A percentile compares a stretch with the other conserved stretches of the same genome.
phyloP scores from a whole-genome alignment of 1,284 basidiomycete genomes.

The Tilletia setariae region DNA sequence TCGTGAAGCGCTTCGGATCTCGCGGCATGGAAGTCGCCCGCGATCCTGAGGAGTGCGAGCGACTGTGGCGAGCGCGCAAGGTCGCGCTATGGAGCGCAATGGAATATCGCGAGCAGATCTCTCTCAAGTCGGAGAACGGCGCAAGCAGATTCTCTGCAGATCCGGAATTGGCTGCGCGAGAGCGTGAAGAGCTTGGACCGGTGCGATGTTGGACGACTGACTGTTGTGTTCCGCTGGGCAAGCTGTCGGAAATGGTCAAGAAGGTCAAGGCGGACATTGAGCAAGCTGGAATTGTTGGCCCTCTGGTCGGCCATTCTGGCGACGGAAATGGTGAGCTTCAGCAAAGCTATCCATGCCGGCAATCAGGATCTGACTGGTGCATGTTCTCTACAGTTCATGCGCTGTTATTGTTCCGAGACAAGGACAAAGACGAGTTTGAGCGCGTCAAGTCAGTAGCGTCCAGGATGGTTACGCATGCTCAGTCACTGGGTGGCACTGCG shows the following conservation, averaged over 20 bases:
- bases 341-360: not conserved
- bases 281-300: not conserved
- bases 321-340: constrained; percentile 63
- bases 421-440: constrained; percentile 30
- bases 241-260: constrained; percentile 12
- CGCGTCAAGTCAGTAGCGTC: constrained; percentile 57
- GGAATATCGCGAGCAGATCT: not conserved
- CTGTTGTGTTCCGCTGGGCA: not conserved
- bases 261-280: constrained; percentile 3
- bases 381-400: constrained; percentile 13
- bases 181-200: constrained; percentile 10
- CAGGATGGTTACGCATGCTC: constrained; percentile 58
- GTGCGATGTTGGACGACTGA: constrained; percentile 14
- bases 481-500: constrained; percentile 58
- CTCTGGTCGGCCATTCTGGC: constrained; percentile 73
- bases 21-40: constrained; percentile 62
- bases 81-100: constrained; percentile 69
- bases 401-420: constrained; percentile 36
- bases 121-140: not conserved
- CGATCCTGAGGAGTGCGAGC: constrained; percentile 67
- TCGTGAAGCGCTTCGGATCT: constrained; percentile 15
- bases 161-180: not conserved
- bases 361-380: not conserved
- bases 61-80: constrained; percentile 82
- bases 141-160: not conserved